Conservation (phyloP, 2,329 filamentous ascomycete species). For the Lachnellula arida region DNA sequence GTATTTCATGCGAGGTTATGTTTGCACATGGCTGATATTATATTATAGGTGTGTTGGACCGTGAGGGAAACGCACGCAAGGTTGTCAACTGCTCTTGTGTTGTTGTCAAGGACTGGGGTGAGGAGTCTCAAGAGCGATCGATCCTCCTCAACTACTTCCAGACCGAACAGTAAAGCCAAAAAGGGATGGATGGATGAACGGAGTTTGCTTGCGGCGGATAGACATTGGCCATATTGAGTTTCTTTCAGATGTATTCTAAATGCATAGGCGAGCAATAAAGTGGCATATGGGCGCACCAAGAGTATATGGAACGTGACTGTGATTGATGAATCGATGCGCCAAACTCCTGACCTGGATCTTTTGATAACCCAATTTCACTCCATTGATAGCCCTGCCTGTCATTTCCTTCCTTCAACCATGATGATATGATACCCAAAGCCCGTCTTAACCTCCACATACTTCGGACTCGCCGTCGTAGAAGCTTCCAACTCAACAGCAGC, state of each 20-base stretch:
- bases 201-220: constrained; percentile 29
- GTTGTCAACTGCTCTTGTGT: constrained; percentile 99
- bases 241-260: constrained; percentile 32
- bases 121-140: constrained; percentile 98
- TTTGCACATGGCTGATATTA: constrained; percentile 15
- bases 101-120: constrained; percentile 99
- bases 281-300: constrained; percentile 25
- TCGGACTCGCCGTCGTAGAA: constrained; percentile 60
- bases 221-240: constrained; percentile 25
- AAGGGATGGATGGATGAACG: constrained; percentile 18
- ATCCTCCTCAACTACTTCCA: constrained; percentile 99
- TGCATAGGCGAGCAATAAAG: constrained; percentile 26
- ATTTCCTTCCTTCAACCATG: constrained; percentile 53
- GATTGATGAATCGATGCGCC: neutral
- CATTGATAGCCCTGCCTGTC: neutral
- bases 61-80: constrained; percentile 99
- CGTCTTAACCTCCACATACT: constrained; percentile 67
- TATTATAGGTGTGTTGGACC: constrained; percentile 83
- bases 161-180: constrained; percentile 63
- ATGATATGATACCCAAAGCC: constrained; percentile 75
- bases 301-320: neutral
- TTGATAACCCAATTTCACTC: constrained; percentile 1
- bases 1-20: constrained; percentile 41
- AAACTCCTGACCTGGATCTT: neutral
- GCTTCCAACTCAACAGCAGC: constrained; percentile 65